Evolutionary conservation across 345 rosid genomes (phyloP).

Genomic region (Aurinia saxatilis): DNA sequence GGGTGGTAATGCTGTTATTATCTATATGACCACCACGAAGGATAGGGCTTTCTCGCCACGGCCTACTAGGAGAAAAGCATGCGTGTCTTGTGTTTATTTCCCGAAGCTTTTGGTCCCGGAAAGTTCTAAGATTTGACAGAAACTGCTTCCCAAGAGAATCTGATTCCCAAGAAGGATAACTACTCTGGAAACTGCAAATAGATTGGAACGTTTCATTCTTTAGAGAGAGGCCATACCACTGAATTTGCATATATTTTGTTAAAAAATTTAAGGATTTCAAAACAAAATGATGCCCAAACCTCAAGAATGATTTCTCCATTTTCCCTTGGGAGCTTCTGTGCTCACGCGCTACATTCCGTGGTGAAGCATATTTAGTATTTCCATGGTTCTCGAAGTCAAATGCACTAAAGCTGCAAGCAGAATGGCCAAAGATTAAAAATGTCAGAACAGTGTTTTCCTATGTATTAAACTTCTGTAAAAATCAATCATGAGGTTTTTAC

Average conservation of each 20-base stretch:
- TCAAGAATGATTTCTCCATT: conserved; percentile 95
- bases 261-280: not conserved
- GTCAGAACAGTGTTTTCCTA: not conserved
- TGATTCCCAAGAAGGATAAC: conserved; percentile 90
- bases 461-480: not conserved
- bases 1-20: conserved; percentile 23
- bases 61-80: conserved; percentile 38
- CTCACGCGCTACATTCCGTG: conserved; percentile 36
- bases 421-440: not conserved
- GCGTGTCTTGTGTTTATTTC: conserved; percentile 39
- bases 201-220: not conserved
- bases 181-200: conserved; percentile 78
- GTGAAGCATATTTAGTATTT: conserved; percentile 80
- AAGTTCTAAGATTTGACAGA: conserved; percentile 60
- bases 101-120: conserved; percentile 66
- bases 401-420: conserved; percentile 61
- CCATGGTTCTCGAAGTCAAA: conserved; percentile 88
- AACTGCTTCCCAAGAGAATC: conserved; percentile 74
- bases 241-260: not conserved
- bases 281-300: conserved; percentile 37
- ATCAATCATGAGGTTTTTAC: conserved; percentile 28
- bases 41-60: conserved; percentile 42
- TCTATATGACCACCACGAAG: conserved; percentile 35
- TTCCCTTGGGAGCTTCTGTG: conserved; percentile 95
- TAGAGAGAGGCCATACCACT: not conserved